These are phyloP conservation scores for Stygiomarasmius scandens DNA, from an alignment of 1,284 basidiomycete species.

Conservation along the genomic window DNA sequence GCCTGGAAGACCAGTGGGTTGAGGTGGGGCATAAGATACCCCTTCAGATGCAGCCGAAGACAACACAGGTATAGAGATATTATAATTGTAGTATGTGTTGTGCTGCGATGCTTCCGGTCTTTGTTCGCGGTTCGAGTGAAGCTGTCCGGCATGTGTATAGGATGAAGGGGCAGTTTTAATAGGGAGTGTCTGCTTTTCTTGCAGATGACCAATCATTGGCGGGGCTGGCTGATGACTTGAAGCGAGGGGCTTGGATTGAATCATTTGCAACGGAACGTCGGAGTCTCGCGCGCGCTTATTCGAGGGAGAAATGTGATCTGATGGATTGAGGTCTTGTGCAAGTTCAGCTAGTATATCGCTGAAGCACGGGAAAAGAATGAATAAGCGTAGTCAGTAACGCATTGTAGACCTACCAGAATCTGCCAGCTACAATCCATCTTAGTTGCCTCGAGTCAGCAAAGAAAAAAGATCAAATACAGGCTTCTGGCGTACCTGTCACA, in stretches of 20 bases:
- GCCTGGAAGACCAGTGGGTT: neutral
- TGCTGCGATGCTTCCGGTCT: no score
- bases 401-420: constrained; percentile 14
- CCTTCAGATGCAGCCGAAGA: neutral
- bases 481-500: constrained; percentile 10
- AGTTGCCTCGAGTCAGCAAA: neutral
- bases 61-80: neutral
- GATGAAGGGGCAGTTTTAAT: neutral
- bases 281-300: constrained; percentile 7
- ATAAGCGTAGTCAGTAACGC: neutral
- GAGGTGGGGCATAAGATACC: neutral
- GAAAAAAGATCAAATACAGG: neutral
- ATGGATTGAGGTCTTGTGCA: constrained; percentile 5
- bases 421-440: constrained; percentile 16
- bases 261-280: neutral
- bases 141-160: neutral
- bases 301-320: neutral
- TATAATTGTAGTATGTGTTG: neutral
- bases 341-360: constrained; percentile 17
- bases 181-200: no score
- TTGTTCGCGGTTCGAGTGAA: no score
- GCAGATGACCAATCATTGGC: no score
- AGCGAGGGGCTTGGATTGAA: no score
- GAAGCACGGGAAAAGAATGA: neutral
- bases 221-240: no score